A percentile compares a stretch with the other conserved stretches of the same genome.
Evolutionary conservation across 495 filamentous ascomycete species (phyloP).

Genomic region (Neurospora hispaniola): DNA sequence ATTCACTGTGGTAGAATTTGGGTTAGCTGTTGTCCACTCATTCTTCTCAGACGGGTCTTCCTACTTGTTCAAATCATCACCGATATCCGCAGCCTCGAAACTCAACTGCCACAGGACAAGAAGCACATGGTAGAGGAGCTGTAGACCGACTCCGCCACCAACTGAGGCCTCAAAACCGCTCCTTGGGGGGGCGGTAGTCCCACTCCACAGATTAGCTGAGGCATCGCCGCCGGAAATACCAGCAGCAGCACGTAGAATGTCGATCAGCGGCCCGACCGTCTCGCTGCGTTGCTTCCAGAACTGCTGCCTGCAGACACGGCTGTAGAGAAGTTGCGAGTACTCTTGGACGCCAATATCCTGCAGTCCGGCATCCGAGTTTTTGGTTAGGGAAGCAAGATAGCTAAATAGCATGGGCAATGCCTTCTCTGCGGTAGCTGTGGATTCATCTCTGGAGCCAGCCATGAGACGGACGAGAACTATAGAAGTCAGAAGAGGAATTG

Average conservation of each 20-base stretch:
- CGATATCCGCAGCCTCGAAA: constrained; percentile 76
- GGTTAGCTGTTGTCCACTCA: constrained; percentile 14
- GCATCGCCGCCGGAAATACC: constrained; percentile 56
- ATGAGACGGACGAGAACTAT: constrained; percentile 77
- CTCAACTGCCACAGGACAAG: constrained; percentile 91
- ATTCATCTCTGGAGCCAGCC: constrained; percentile 52
- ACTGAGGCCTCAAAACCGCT: constrained; percentile 50
- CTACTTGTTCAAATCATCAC: constrained; percentile 79
- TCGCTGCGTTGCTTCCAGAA: constrained; percentile 85
- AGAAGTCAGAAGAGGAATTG: constrained; percentile 81
- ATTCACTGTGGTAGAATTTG: constrained; percentile 47
- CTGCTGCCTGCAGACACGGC: constrained; percentile 57
- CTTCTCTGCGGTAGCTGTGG: constrained; percentile 46
- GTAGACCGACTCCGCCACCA: constrained; percentile 76
- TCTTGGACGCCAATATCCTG: constrained; percentile 93
- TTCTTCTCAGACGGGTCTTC: constrained; percentile 10
- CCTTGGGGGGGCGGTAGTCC: constrained; percentile 42
- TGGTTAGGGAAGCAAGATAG: constrained; percentile 73
- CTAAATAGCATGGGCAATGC: constrained; percentile 78
- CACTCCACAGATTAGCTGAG: constrained; percentile 56
- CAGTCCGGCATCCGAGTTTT: constrained; percentile 66
- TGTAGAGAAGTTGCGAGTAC: constrained; percentile 79
- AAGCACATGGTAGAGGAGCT: constrained; percentile 89
- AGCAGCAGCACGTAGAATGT: constrained; percentile 70
- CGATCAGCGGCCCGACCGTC: constrained; percentile 70